These are phyloP conservation scores for Saccharum hybrid DNA, from an alignment of 202 grass and related monocot species.

Conservation along the genomic window DNA sequence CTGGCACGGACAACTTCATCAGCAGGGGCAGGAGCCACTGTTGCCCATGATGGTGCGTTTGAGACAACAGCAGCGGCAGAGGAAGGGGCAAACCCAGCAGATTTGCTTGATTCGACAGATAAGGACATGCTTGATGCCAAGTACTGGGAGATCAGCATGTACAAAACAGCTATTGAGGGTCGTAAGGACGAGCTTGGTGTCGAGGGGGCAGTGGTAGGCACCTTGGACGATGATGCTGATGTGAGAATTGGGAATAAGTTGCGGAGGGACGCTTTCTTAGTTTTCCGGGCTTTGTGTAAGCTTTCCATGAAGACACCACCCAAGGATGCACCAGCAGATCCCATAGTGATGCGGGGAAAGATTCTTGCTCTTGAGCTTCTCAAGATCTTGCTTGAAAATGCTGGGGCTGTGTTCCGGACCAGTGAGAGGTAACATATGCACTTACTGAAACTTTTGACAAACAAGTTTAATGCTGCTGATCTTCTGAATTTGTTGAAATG, in stretches of 20 bases:
- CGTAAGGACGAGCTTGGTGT: constrained; percentile 92
- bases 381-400: constrained; percentile 99
- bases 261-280: constrained; percentile 88
- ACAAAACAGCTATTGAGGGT: constrained; percentile 94
- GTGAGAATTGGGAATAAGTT: constrained; percentile 95
- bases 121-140: constrained; percentile 99
- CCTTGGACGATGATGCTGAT: constrained; percentile 83
- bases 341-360: constrained; percentile 85
- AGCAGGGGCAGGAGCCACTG: constrained; percentile 37
- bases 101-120: constrained; percentile 91
- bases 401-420: constrained; percentile 94
- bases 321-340: constrained; percentile 87
- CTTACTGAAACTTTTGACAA: constrained; percentile 34
- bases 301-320: constrained; percentile 98
- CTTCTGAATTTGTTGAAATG: constrained; percentile 27
- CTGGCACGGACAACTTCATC: constrained; percentile 56
- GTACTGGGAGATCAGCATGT: constrained; percentile 99
- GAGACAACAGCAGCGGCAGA: constrained; percentile 73
- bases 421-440: constrained; percentile 85
- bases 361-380: constrained; percentile 95
- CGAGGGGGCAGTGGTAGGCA: constrained; percentile 64
- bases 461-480: neutral
- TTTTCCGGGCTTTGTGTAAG: constrained; percentile 95
- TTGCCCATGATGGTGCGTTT: constrained; percentile 87
- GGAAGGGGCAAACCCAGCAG: constrained; percentile 80